Base-by-base conservation (phyloP, 306 rosid species). In the Cyamopsis tetragonoloba region DNA sequence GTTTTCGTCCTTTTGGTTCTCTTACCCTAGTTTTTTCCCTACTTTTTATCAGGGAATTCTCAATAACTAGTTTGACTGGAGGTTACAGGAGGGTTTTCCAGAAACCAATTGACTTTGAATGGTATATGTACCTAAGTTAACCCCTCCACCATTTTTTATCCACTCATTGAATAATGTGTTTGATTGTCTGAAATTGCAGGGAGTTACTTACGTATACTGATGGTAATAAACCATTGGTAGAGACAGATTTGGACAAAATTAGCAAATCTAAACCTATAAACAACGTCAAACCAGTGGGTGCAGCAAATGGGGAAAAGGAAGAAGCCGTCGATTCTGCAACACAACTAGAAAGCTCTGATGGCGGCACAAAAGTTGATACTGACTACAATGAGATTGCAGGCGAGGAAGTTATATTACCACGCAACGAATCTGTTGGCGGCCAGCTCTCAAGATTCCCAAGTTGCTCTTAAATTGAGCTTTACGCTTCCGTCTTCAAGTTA, bases 401-500 rank as follows among this genome's bases (percentile, higher is more conserved):
- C 20, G 69, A 65, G 43, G 72, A 79, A 57, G 80, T 68, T 57
- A 72, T 22, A 59, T 41, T 70, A 51, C 74, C 34, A 22, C 85
- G 32, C 4, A 77, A 44, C 41, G 87, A 75, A 58, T 74, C 81
- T 31, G 35, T 35, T 5, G 1, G 64, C 44, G 71, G 35, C 58
- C 73, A 67, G 46, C 70, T 72, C 82, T 35, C 88, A 82, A 74
- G 85, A 82, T 54, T 57, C 90, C 32, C 95, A 90, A 26, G 71
- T 42, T 63, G 99, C 97, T 78, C 88, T 93, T 62, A 88, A 90
- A 80, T 67, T 93, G 75, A 86, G 83, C 77, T 86, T 93, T 56
- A 93, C 90, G 51, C 96, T 93, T 64, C 96, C 99, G 14, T 37
- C 99, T 44, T 93, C 99, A 4, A 88, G 95, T 77, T 93, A 93